Conservation (phyloP, 169 alveolate genomes). For the Eimeria zaria region DNA sequence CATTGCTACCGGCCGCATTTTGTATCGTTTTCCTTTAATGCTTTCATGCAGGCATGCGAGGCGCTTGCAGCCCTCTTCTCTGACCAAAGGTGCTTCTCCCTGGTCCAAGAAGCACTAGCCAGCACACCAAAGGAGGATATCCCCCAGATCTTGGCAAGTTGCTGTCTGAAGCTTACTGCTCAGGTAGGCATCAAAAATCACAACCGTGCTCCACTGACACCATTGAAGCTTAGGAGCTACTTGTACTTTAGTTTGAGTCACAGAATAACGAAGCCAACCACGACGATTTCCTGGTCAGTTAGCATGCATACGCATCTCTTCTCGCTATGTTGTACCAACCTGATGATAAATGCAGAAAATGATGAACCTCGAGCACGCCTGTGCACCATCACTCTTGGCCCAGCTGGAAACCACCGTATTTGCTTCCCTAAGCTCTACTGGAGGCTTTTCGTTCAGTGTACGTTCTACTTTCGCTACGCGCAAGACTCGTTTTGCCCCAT, state of each 20-base stretch:
- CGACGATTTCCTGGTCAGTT: constrained; percentile 55
- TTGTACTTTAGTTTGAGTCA: constrained; percentile 69
- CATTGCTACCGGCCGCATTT: neutral
- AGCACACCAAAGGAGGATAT: constrained; percentile 43
- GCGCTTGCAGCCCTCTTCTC: constrained; percentile 66
- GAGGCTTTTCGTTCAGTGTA: constrained; percentile 59
- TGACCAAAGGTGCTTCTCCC: constrained; percentile 54
- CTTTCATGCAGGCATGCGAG: constrained; percentile 52
- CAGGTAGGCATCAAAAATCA: constrained; percentile 41
- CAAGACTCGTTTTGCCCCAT: neutral
- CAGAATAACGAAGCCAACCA: constrained; percentile 59
- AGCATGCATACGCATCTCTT: neutral
- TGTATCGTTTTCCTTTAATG: neutral
- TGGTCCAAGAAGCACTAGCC: constrained; percentile 50
- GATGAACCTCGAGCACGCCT: constrained; percentile 69
- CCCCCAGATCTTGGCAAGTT: constrained; percentile 66
- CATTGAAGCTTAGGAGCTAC: constrained; percentile 23
- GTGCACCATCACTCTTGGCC: constrained; percentile 45
- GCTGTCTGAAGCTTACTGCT: constrained; percentile 74
- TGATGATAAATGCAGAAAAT: constrained; percentile 4
- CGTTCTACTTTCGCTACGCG: neutral
- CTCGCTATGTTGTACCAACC: neutral
- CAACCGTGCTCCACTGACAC: neutral
- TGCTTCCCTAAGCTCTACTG: constrained; percentile 59
- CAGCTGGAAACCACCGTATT: constrained; percentile 45